Evolutionary conservation across 2,329 filamentous ascomycete genomes (phyloP).

Genomic region (Alternaria postmessia): DNA sequence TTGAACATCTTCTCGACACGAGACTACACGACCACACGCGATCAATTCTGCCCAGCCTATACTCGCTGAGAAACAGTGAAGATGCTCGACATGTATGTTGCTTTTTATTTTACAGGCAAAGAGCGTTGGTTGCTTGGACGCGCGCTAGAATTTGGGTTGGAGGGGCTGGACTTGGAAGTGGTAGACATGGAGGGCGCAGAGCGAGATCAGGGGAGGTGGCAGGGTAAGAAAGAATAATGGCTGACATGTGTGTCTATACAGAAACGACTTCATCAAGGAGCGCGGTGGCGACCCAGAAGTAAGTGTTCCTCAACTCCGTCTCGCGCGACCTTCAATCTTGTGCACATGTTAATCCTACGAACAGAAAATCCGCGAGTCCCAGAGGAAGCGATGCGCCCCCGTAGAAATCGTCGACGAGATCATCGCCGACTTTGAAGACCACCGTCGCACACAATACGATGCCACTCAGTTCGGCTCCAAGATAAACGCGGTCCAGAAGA

Average conservation of each 20-base stretch:
- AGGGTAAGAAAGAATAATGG: background rate
- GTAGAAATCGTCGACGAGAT: slow-evolving; percentile 91
- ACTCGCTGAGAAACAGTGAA: slow-evolving; percentile 12
- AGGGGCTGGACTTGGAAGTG: background rate
- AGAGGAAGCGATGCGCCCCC: slow-evolving; percentile 80
- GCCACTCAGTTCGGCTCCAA: slow-evolving; percentile 81
- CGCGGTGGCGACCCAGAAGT: slow-evolving; percentile 86
- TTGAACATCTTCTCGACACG: slow-evolving; percentile 9
- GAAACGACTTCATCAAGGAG: slow-evolving; percentile 69
- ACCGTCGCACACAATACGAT: slow-evolving; percentile 79
- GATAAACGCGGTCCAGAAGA: slow-evolving; percentile 89
- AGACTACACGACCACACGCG: slow-evolving; percentile 19
- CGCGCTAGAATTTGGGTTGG: slow-evolving; percentile 3
- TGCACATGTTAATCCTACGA: background rate
- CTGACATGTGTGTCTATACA: slow-evolving; percentile 39
- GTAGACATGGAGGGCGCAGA: background rate
- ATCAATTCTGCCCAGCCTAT: slow-evolving; percentile 16
- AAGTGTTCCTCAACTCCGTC: background rate
- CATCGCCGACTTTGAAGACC: slow-evolving; percentile 85
- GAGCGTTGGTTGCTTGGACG: background rate
- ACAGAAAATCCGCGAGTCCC: slow-evolving; percentile 83
- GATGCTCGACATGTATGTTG: slow-evolving; percentile 45
- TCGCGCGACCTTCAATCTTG: background rate
- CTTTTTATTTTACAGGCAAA: background rate
- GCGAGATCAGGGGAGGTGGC: background rate